Conservation (phyloP, 2,329 filamentous ascomycete genomes). For the Botrytis paeoniae region DNA sequence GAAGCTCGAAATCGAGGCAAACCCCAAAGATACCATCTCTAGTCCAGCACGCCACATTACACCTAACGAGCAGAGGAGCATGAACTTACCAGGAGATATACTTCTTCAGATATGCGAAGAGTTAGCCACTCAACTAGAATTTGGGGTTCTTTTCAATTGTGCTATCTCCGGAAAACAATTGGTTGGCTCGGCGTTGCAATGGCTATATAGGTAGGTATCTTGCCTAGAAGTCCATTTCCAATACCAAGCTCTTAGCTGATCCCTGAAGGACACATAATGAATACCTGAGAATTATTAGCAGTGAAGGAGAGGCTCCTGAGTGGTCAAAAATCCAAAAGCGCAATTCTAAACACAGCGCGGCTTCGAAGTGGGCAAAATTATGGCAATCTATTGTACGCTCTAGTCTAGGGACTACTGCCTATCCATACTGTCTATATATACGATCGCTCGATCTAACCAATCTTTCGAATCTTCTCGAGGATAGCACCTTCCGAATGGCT, state of each 20-base stretch:
- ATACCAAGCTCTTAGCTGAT: slow-evolving; percentile 26
- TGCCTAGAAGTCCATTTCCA: not conserved
- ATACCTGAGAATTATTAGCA: slow-evolving; percentile 44
- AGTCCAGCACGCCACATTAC: not conserved
- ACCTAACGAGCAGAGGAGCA: not conserved
- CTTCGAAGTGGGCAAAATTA: slow-evolving; percentile 56
- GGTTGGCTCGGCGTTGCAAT: slow-evolving; percentile 56
- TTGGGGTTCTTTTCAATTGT: slow-evolving; percentile 58
- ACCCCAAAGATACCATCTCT: not conserved
- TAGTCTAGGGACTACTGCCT: slow-evolving; percentile 58
- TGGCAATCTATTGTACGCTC: slow-evolving; percentile 70
- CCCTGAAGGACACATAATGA: slow-evolving; percentile 45
- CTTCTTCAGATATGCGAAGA: slow-evolving; percentile 59
- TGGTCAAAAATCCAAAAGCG: slow-evolving; percentile 16
- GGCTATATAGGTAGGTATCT: slow-evolving; percentile 56
- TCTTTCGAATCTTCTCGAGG: slow-evolving; percentile 56
- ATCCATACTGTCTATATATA: slow-evolving; percentile 69
- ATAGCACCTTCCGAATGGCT: slow-evolving; percentile 41
- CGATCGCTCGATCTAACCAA: slow-evolving; percentile 61
- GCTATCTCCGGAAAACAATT: slow-evolving; percentile 54
- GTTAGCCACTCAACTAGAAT: slow-evolving; percentile 54
- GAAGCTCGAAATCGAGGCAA: not conserved
- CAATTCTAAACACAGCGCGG: slow-evolving; percentile 13
- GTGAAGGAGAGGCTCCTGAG: slow-evolving; percentile 41
- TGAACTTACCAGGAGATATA: slow-evolving; percentile 47